These are phyloP conservation scores for Fonsecaea erecta DNA, from an alignment of 2,329 filamentous ascomycete species.

Conservation along the genomic window DNA sequence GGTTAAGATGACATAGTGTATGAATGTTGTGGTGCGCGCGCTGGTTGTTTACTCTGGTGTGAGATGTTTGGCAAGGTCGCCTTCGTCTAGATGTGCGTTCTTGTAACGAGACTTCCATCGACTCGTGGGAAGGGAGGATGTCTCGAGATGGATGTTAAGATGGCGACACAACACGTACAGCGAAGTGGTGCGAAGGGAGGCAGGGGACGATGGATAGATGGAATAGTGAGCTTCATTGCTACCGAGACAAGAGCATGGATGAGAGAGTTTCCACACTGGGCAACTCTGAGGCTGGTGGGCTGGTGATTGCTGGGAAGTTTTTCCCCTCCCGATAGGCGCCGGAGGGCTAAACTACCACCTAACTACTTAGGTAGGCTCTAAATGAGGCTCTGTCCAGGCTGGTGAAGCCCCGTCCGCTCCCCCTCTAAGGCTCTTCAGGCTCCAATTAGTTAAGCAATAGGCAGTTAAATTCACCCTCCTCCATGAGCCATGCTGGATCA, in stretches of 20 bases:
- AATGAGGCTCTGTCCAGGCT: neutral
- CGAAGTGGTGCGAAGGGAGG: neutral
- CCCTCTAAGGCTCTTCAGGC: too few relatives aligned
- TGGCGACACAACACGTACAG: neutral
- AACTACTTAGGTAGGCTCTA: too few relatives aligned
- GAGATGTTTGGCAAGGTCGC: constrained; percentile 22
- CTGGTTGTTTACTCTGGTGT: neutral
- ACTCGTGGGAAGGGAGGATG: constrained; percentile 15
- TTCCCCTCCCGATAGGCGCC: neutral
- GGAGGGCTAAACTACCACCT: neutral
- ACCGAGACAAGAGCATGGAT: constrained; percentile 1
- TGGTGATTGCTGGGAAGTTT: neutral
- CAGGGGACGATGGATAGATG: neutral
- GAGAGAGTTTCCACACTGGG: constrained; percentile 2
- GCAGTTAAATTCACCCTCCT: too few relatives aligned
- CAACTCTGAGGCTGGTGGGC: neutral
- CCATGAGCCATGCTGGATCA: neutral
- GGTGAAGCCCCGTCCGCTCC: too few relatives aligned
- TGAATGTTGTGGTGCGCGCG: constrained; percentile 10
- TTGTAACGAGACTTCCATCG: constrained; percentile 28
- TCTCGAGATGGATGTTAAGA: neutral
- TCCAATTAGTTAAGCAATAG: too few relatives aligned
- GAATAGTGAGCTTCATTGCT: constrained; percentile 12
- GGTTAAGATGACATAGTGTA: constrained; percentile 6
- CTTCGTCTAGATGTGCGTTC: constrained; percentile 24